Percentiles rank a stretch among this genome's conserved stretches.
These are phyloP conservation scores for Trypanosoma vivax DNA, from an alignment of 208 protist species.

Conservation along the genomic window DNA sequence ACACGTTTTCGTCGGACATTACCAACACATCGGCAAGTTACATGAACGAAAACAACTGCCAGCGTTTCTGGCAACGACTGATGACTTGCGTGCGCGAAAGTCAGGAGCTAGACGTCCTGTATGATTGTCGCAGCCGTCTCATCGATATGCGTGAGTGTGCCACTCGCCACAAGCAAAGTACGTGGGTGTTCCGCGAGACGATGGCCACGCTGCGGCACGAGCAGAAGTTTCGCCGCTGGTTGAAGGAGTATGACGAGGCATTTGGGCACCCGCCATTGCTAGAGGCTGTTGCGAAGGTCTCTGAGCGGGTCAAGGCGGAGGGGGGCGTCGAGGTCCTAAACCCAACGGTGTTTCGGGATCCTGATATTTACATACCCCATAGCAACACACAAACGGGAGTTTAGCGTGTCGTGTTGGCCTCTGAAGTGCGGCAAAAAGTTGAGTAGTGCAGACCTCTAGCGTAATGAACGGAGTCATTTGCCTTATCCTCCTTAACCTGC, in stretches of 20 bases:
- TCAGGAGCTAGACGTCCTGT: constrained; percentile 80
- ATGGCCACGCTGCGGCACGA: constrained; percentile 73
- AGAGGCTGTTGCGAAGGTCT: constrained; percentile 62
- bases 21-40: constrained; percentile 56
- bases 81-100: constrained; percentile 82
- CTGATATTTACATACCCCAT: constrained; percentile 64
- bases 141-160: constrained; percentile 80
- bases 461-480: no score
- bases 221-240: constrained; percentile 56
- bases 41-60: constrained; percentile 66
- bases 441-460: no score
- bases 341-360: constrained; percentile 83
- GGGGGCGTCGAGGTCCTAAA: constrained; percentile 70
- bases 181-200: constrained; percentile 81
- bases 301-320: constrained; percentile 48
- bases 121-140: constrained; percentile 81
- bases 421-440: no score
- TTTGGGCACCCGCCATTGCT: constrained; percentile 79
- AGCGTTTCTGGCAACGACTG: constrained; percentile 73
- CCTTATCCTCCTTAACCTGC: no score
- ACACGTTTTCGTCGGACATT: constrained; percentile 45
- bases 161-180: constrained; percentile 74
- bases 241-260: constrained; percentile 67
- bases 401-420: neutral
- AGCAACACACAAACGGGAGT: neutral